Percentiles rank a stretch among this genome's conserved stretches.
Conservation (phyloP, 192 early-diverging fungal genomes). For the Phycomyces nitens region DNA sequence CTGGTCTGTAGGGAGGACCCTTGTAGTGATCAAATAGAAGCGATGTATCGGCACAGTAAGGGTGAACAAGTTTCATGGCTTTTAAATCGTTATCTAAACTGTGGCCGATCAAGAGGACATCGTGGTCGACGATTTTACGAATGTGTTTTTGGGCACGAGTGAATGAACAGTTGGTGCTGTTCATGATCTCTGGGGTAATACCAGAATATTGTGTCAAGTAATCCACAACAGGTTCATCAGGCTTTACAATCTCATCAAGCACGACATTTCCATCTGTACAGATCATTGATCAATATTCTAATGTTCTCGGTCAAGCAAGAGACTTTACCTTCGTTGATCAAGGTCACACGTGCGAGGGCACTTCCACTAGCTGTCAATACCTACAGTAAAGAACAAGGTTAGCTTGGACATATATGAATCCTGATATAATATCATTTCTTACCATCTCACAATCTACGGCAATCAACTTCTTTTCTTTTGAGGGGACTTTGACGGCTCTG, state of each 20-base stretch:
- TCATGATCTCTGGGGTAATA: constrained; percentile 47
- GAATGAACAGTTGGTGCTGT: constrained; percentile 35
- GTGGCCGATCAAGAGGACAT: constrained; percentile 53
- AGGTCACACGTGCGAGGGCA: constrained; percentile 50
- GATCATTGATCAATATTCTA: background rate
- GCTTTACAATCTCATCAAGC: constrained; percentile 50
- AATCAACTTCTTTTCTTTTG: constrained; percentile 35
- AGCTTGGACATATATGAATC: background rate
- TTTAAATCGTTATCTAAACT: constrained; percentile 68
- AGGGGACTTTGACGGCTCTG: constrained; percentile 13
- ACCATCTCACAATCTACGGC: constrained; percentile 67
- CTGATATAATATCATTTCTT: background rate
- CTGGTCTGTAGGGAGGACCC: constrained; percentile 49
- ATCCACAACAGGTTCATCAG: constrained; percentile 48
- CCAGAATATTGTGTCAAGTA: constrained; percentile 57
- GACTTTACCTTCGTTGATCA: constrained; percentile 40
- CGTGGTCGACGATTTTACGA: constrained; percentile 36
- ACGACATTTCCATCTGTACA: constrained; percentile 30
- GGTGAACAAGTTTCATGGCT: constrained; percentile 56
- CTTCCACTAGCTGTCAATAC: constrained; percentile 25
- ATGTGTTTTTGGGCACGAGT: constrained; percentile 47
- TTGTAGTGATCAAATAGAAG: constrained; percentile 50
- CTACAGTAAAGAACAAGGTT: background rate
- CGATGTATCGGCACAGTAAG: constrained; percentile 63
- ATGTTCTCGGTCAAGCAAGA: background rate